Evolutionary conservation across 2,329 filamentous ascomycete genomes (phyloP), one percentile per base, ranked within the genome.

Genomic region (Bipolaris oryzae): DNA sequence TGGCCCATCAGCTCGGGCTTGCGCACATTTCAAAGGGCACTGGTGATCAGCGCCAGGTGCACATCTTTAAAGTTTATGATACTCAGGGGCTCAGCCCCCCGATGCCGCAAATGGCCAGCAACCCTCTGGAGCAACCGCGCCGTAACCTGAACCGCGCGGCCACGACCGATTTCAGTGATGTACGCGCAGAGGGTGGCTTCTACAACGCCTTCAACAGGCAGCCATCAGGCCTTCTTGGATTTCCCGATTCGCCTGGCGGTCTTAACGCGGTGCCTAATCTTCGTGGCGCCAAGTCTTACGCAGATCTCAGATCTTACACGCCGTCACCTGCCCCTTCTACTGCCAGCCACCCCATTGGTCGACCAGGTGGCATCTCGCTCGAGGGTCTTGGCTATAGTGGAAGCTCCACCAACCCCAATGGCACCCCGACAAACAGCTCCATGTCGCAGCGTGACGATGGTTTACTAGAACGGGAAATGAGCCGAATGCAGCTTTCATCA

Each of bases 131-230:
- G 62, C 87, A 90, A 53, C 88, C 92, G 67, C 89, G 94, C 65
- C 90, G 94, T 58, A 90, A 89, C 4, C 81, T 99, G 34, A 96
- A 92, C 79, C 89, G 95, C 61, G 93, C 95, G 15, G 95, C 95
- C n/a, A 98, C 95, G 2, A 96, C 96, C 64, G 95, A 98, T 76
- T 98, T 98, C 76, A 92, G 91, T 63, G 89, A 92, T 61, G 87
- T 90, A 49, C 85, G 90, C 51, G 89, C 89, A 60, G 88, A 89
- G 20, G 88, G 87, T 18, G 87, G 85, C 63, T 89, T 89, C 63
- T 94, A 92, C 63, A 87, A 88, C 59, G 85, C 89, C 2, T 84
- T 96, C 57, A 88, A 90, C 20, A 87, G 94, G 62, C 91, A 94
- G 65, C 88, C 89, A 25, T 91, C 90, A 11, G 85, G 84, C 28